A percentile compares a stretch with the other conserved stretches of the same genome.
Evolutionary conservation across 805 yeast species (phyloP).

Genomic region (Spathaspora passalidarum): DNA sequence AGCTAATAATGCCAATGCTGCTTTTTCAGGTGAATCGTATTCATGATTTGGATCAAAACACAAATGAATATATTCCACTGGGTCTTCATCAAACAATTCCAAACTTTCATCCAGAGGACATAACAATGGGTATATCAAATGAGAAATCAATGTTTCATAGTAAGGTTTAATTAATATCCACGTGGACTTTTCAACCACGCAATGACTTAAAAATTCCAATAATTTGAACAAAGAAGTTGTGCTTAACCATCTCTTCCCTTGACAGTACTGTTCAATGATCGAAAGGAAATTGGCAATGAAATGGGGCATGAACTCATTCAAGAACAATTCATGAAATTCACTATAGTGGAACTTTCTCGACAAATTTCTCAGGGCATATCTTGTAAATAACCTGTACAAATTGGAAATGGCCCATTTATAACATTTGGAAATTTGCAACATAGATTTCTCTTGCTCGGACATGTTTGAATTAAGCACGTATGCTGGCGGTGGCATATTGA

Average conservation of each 20-base stretch:
- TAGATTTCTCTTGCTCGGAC: conserved; percentile 38
- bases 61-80: conserved; percentile 80
- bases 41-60: conserved; percentile 58
- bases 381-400: conserved; percentile 62
- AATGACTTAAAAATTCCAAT: conserved; percentile 50
- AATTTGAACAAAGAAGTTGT: conserved; percentile 62
- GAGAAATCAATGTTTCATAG: conserved; percentile 60
- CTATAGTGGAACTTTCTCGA: conserved; percentile 51
- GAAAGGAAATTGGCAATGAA: conserved; percentile 60
- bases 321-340: conserved; percentile 57
- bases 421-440: conserved; percentile 71
- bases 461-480: conserved; percentile 49
- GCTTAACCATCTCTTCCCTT: conserved; percentile 64
- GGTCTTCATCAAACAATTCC: conserved; percentile 80
- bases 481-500: conserved; percentile 57
- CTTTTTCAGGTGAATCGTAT: conserved; percentile 65
- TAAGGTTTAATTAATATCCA: conserved; percentile 71
- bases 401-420: conserved; percentile 83
- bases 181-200: conserved; percentile 49
- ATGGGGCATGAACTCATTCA: conserved; percentile 66
- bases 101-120: conserved; percentile 66
- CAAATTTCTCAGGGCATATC: conserved; percentile 57
- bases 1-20: conserved; percentile 70
- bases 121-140: conserved; percentile 72
- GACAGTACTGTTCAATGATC: conserved; percentile 74